These are phyloP conservation scores for Colletotrichum brevisporum DNA, from an alignment of 2,329 filamentous ascomycete species.

Conservation along the genomic window DNA sequence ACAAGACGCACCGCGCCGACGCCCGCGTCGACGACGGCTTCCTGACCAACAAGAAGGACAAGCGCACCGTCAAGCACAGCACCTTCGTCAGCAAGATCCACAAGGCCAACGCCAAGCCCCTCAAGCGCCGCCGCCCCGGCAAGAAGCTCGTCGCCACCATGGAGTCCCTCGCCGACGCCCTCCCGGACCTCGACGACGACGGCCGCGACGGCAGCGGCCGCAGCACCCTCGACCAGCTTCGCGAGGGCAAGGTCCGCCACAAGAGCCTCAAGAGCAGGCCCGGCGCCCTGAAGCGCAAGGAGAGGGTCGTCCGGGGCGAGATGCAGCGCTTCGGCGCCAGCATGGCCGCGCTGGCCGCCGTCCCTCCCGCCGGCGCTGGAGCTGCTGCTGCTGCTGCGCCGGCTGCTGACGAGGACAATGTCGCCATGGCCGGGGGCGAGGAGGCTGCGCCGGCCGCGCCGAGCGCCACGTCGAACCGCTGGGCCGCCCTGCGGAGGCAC, in stretches of 20 bases:
- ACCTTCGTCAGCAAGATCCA: conserved; percentile 81
- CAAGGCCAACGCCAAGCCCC: conserved; percentile 60
- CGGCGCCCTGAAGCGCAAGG: conserved; percentile 87
- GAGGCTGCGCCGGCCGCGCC: conserved; percentile 8
- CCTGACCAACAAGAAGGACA: conserved; percentile 83
- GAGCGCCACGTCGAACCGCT: conserved; percentile 70
- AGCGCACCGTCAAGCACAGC: conserved; percentile 85
- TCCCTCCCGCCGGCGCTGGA: conserved; percentile 42
- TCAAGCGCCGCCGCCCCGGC: conserved; percentile 76
- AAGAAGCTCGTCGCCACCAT: conserved; percentile 86
- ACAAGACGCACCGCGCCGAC: conserved; percentile 66
- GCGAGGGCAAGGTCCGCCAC: conserved; percentile 76
- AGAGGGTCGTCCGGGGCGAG: conserved; percentile 83
- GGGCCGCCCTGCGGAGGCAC: conserved; percentile 86
- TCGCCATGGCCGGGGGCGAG: conserved; percentile 37
- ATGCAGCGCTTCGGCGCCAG: conserved; percentile 87
- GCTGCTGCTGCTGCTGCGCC: conserved; percentile 38
- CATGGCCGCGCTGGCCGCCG: conserved; percentile 78
- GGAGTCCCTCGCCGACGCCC: conserved; percentile 82
- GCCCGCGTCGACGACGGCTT: conserved; percentile 71
- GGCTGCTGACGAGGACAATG: conserved; percentile 39
- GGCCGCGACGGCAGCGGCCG: conserved; percentile 50
- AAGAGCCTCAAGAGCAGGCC: conserved; percentile 81
- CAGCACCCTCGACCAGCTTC: conserved; percentile 52
- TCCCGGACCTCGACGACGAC: conserved; percentile 74